Percentiles rank a stretch among this genome's conserved stretches.
These are phyloP conservation scores for Calocybe indica DNA, from an alignment of 768 basidiomycete species.

Conservation along the genomic window DNA sequence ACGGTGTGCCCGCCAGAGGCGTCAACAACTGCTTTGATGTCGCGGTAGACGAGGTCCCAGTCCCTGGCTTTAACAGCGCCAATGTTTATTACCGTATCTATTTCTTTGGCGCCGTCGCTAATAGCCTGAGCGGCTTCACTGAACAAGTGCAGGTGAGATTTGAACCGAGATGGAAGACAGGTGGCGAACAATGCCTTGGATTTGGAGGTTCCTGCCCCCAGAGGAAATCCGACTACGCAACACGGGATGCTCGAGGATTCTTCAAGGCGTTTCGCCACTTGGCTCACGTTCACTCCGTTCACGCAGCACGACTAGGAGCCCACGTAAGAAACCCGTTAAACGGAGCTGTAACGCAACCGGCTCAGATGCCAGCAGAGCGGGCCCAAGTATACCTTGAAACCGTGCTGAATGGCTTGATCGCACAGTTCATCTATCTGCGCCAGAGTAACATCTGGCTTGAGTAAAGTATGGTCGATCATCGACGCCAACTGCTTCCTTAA, in stretches of 20 bases:
- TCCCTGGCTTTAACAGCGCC: constrained; percentile 35
- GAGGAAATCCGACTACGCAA: constrained; percentile 45
- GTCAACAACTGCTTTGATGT: constrained; percentile 33
- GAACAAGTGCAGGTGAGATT: not conserved
- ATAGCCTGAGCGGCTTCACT: constrained; percentile 45
- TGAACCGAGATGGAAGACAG: not conserved
- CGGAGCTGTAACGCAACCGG: no score
- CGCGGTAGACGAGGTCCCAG: constrained; percentile 30
- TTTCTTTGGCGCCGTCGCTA: constrained; percentile 39
- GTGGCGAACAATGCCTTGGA: constrained; percentile 38
- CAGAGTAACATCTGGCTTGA: constrained; percentile 42
- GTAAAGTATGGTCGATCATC: constrained; percentile 43
- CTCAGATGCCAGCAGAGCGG: not conserved
- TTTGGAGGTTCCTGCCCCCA: constrained; percentile 38
- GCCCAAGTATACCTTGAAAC: constrained; percentile 35
- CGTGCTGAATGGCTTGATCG: constrained; percentile 39
- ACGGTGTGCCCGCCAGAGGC: constrained; percentile 27
- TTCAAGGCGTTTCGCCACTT: constrained; percentile 31
- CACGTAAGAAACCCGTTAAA: no score
- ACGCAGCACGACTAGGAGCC: constrained; percentile 42
- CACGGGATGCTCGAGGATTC: constrained; percentile 35
- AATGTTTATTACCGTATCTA: constrained; percentile 47
- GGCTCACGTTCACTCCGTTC: constrained; percentile 37
- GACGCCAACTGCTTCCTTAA: constrained; percentile 11
- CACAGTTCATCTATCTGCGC: constrained; percentile 41